Conservation (phyloP, 148 eudicot genomes). For the Nepenthes mirabilis region DNA sequence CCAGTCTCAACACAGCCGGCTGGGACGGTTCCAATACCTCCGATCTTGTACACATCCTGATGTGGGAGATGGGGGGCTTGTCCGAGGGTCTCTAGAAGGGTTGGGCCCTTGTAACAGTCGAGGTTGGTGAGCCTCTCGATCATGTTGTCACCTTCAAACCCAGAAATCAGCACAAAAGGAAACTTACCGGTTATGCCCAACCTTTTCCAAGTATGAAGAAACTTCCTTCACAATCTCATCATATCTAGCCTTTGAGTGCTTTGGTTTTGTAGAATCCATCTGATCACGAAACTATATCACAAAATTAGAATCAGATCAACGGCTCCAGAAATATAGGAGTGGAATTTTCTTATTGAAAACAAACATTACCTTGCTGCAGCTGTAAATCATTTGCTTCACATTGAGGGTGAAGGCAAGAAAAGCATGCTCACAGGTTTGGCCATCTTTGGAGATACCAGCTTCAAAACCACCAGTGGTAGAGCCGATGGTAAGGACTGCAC, state of each 20-base stretch:
- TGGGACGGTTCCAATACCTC: constrained; percentile 28
- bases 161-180: constrained; percentile 22
- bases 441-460: not conserved
- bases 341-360: not conserved
- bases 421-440: not conserved
- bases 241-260: not conserved
- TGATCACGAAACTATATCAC: not conserved
- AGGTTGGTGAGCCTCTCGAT: constrained; percentile 9
- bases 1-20: constrained; percentile 31
- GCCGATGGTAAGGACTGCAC: not conserved
- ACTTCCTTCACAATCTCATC: not conserved
- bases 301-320: not conserved
- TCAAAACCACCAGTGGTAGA: not conserved
- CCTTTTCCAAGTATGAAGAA: not conserved
- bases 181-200: constrained; percentile 7
- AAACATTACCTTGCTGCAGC: not conserved
- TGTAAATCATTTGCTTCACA: not conserved
- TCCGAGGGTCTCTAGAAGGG: constrained; percentile 28
- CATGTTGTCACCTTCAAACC: constrained; percentile 3
- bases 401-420: not conserved
- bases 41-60: constrained; percentile 34
- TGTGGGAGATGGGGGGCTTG: constrained; percentile 30
- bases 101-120: constrained; percentile 30
- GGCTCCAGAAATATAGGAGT: too few relatives aligned
- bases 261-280: not conserved